Conservation (phyloP, 371 early-diverging fungal genomes). For the Apophysomyces ossiformis region DNA sequence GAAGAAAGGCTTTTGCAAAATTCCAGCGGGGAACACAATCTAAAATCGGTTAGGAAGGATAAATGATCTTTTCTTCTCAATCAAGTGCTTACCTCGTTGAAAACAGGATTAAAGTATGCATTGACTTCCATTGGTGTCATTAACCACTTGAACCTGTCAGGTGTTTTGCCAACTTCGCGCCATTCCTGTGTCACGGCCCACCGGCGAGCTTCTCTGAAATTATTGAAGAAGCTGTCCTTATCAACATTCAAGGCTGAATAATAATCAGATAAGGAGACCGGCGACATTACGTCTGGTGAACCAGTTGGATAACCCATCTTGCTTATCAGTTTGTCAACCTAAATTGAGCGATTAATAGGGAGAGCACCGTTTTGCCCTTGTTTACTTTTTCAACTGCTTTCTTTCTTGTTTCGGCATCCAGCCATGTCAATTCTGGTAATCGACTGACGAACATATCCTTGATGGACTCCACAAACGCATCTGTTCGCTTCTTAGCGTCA, state of each 20-base stretch:
- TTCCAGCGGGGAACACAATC: slow-evolving; percentile 67
- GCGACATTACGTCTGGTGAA: slow-evolving; percentile 51
- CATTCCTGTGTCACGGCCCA: slow-evolving; percentile 33
- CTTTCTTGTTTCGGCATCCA: slow-evolving; percentile 52
- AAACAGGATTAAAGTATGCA: slow-evolving; percentile 59
- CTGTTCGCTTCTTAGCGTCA: slow-evolving; percentile 27
- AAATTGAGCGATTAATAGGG: background rate
- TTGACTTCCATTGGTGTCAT: slow-evolving; percentile 68
- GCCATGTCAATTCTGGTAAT: slow-evolving; percentile 51
- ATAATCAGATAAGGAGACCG: slow-evolving; percentile 46
- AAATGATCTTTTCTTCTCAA: background rate
- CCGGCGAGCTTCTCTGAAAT: slow-evolving; percentile 28
- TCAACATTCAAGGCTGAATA: slow-evolving; percentile 41
- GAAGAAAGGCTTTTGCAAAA: slow-evolving; percentile 57
- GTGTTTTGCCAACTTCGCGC: slow-evolving; percentile 39
- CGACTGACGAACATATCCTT: slow-evolving; percentile 40
- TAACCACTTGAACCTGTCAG: slow-evolving; percentile 54
- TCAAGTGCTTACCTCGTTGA: slow-evolving; percentile 39
- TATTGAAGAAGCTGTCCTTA: slow-evolving; percentile 44
- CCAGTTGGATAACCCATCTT: slow-evolving; percentile 57
- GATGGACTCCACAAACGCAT: slow-evolving; percentile 40
- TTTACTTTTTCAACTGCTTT: slow-evolving; percentile 57
- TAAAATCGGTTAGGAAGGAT: slow-evolving; percentile 6
- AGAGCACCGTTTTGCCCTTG: background rate
- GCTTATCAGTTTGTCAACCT: slow-evolving; percentile 35